Evolutionary conservation across 306 rosid species (phyloP).

Genomic region (Rosa lucieae): DNA sequence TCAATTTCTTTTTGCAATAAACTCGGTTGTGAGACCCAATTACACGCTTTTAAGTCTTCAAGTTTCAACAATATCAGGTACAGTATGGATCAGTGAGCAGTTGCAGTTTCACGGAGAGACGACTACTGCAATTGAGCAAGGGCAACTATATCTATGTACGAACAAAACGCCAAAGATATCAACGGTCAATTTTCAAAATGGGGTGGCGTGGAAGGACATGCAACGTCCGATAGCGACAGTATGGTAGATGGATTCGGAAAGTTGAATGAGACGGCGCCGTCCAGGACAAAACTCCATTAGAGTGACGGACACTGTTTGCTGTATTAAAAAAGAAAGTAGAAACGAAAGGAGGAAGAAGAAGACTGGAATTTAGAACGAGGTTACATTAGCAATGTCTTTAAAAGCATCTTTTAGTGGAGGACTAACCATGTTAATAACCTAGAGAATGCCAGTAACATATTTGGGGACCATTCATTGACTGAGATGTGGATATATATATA

Average conservation of each 20-base stretch:
- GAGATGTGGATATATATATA: background rate
- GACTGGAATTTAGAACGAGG: constrained; percentile 1
- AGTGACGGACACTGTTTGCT: background rate
- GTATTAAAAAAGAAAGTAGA: background rate
- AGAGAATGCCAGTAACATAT: background rate
- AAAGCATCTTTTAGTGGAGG: background rate
- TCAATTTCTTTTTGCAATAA: background rate
- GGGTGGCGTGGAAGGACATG: constrained; percentile 29
- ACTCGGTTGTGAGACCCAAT: background rate
- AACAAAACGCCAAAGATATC: background rate
- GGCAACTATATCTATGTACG: background rate
- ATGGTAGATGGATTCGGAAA: constrained; percentile 23
- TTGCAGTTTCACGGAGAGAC: background rate
- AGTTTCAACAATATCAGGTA: background rate
- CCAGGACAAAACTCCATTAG: constrained; percentile 25
- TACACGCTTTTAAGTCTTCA: background rate
- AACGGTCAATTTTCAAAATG: constrained; percentile 18
- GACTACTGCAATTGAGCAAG: background rate
- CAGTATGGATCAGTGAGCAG: background rate
- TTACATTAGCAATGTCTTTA: background rate
- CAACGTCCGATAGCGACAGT: constrained; percentile 22
- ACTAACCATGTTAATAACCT: background rate
- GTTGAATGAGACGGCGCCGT: constrained; percentile 30
- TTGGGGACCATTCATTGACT: background rate
- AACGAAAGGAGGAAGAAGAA: background rate